phyloP scores from a whole-genome alignment of 2,329 filamentous ascomycete genomes.

The Cladosporium cucumerinum region DNA sequence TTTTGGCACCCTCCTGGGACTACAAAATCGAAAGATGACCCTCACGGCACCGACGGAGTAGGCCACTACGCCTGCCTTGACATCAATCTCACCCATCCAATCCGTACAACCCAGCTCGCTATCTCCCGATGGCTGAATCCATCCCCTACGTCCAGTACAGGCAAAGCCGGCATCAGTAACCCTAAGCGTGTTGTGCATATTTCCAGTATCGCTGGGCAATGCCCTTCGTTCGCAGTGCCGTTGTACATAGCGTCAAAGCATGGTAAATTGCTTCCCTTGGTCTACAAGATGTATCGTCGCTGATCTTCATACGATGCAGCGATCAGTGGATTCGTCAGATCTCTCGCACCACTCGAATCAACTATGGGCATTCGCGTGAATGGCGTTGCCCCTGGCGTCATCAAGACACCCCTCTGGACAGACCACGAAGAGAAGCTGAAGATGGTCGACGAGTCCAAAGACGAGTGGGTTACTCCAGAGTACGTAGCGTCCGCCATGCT shows the following conservation, averaged over 20 bases:
- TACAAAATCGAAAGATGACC: conserved; percentile 34
- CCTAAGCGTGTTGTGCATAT: conserved; percentile 48
- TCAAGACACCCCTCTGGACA: conserved; percentile 61
- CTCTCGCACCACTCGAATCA: conserved; percentile 48
- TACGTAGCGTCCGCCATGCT: conserved; percentile 46
- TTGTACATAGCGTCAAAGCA: conserved; percentile 48
- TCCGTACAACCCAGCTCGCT: conserved; percentile 47
- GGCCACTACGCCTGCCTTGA: conserved; percentile 41
- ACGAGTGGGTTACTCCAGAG: conserved; percentile 59
- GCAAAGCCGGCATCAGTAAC: conserved; percentile 37
- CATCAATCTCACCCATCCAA: conserved; percentile 49
- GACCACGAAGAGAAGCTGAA: conserved; percentile 59
- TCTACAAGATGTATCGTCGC: too few species aligned
- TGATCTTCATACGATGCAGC: conserved; percentile 20
- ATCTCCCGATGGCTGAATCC: conserved; percentile 45
- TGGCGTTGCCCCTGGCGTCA: conserved; percentile 58
- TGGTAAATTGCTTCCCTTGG: not conserved
- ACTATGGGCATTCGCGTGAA: conserved; percentile 55
- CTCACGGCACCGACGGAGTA: conserved; percentile 23
- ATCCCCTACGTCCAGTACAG: conserved; percentile 20
- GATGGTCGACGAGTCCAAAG: conserved; percentile 46
- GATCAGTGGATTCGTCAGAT: conserved; percentile 49
- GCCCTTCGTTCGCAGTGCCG: conserved; percentile 37
- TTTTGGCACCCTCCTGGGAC: conserved; percentile 49
- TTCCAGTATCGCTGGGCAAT: conserved; percentile 44